phyloP scores from a whole-genome alignment of 345 rosid genomes.

The Eucalyptus lansdowneana region DNA sequence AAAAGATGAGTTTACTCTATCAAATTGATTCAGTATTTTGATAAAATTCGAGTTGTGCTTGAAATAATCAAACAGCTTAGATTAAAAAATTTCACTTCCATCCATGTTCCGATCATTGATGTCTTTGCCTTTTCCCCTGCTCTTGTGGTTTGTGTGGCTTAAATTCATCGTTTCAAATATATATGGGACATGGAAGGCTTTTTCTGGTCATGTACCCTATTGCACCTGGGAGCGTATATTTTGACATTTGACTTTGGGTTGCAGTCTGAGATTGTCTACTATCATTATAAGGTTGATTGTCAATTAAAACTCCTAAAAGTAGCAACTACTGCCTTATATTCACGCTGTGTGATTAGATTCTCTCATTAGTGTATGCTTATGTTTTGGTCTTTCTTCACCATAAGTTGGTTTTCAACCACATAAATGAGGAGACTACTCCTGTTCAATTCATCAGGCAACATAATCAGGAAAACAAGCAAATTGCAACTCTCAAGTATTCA shows the following conservation, averaged over 20 bases:
- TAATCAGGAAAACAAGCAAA: too few relatives aligned
- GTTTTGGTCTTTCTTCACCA: too few relatives aligned
- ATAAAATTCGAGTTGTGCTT: neutral
- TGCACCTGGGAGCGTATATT: rapidly evolving
- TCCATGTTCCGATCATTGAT: rapidly evolving
- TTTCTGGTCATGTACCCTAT: neutral
- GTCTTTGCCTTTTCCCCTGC: neutral
- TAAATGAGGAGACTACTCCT: too few relatives aligned
- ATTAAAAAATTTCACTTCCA: neutral
- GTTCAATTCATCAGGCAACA: too few relatives aligned
- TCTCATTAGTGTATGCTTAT: neutral
- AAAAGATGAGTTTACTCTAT: neutral
- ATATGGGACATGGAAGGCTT: neutral
- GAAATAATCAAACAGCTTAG: neutral
- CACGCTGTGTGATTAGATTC: neutral
- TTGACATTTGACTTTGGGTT: neutral
- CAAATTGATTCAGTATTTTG: neutral
- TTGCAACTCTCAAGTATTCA: too few relatives aligned
- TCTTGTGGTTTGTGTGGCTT: neutral
- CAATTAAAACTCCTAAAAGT: neutral
- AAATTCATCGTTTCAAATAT: neutral
- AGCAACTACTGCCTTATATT: neutral
- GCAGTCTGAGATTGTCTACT: too few relatives aligned
- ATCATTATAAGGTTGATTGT: neutral
- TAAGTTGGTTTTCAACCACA: too few relatives aligned